Evolutionary conservation across 1,284 basidiomycete genomes (phyloP), one percentile per base, ranked within the genome.

Genomic region (Ceratorhiza oryzae-sativae): DNA sequence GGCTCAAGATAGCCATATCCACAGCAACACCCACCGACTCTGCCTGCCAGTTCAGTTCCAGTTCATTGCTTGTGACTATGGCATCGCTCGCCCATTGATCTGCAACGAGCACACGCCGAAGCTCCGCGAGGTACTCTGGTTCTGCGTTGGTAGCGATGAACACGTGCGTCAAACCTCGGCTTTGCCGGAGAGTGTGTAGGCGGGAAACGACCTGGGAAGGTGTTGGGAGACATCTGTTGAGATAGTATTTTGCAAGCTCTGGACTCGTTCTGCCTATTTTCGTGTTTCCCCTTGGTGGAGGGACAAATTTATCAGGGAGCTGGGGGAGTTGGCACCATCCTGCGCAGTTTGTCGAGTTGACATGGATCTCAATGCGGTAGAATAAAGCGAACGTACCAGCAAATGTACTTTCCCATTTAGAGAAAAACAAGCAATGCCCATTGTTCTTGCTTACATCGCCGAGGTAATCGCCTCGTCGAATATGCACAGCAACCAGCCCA

Each of bases 101-200:
- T n/a, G 61, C 59, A 51, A 87, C 75, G 12, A 77, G 63, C 32
- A 81, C 83, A 0, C 72, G 67, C 75, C 82, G 82, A 27, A 89
- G 80, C 72, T 85, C 81, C 0, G 75, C 46, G 30, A 82, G 60
- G 77, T 82, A 83, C 61, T 77, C 78, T 41, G 48, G 71, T 20
- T 81, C 76, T 1, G 82, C 87, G 62, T 89, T 88, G 41, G 87
- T 87, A 83, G 88, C 84, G 61, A 89, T 80, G 75, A 85, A 87
- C 27, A 88, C 59, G 63, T 76, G 76, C 73, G 78, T 76, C 65
- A 85, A 30, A 25, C 25, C 73, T 39, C 23, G 41, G 48, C 75
- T 77, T 13, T 45, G 36, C 13, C 68, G 48, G 30, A 87, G 80
- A 41, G 82, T 77, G 20, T 77, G 76, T 1, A 86, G 82, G 48